Conservation (phyloP, 2,329 filamentous ascomycete species). For the Exophiala viscosa region DNA sequence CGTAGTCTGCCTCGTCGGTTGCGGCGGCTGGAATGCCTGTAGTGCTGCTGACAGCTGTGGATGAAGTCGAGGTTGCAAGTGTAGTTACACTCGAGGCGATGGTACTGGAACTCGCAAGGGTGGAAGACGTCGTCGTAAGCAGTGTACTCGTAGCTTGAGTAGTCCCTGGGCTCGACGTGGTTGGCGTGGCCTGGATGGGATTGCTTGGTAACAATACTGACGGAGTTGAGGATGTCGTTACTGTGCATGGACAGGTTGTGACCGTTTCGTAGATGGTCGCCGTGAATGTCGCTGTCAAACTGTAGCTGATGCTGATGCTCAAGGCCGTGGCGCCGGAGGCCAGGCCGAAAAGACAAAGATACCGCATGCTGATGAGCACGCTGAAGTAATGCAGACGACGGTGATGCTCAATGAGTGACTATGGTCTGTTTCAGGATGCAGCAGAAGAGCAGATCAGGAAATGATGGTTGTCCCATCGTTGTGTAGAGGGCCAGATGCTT, state of each 20-base stretch:
- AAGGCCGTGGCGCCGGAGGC: conserved; percentile 9
- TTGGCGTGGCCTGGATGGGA: conserved; percentile 2
- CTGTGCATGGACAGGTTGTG: conserved; percentile 18
- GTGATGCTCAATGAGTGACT: conserved; percentile 4
- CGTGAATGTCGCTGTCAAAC: conserved; percentile 14
- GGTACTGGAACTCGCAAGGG: neutral
- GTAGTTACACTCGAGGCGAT: neutral
- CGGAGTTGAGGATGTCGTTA: neutral
- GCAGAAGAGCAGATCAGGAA: neutral
- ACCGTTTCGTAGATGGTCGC: conserved; percentile 9
- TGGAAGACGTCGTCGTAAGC: neutral
- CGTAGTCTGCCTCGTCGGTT: conserved; percentile 21
- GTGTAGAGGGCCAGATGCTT: conserved; percentile 8
- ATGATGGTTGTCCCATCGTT: neutral
- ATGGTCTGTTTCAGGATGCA: conserved; percentile 5
- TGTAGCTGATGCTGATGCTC: conserved; percentile 17
- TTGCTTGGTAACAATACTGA: conserved; percentile 5
- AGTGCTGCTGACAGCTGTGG: conserved; percentile 1
- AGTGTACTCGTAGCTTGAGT: neutral
- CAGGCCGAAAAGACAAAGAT: conserved; percentile 5
- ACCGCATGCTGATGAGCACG: conserved; percentile 7
- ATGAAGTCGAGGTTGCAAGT: neutral
- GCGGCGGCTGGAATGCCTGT: conserved; percentile 4
- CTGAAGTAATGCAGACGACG: too few species aligned
- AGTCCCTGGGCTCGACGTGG: neutral